These are phyloP conservation scores for Poa pratensis DNA, from an alignment of 176 grass and related monocot genomes.

Conservation along the genomic window DNA sequence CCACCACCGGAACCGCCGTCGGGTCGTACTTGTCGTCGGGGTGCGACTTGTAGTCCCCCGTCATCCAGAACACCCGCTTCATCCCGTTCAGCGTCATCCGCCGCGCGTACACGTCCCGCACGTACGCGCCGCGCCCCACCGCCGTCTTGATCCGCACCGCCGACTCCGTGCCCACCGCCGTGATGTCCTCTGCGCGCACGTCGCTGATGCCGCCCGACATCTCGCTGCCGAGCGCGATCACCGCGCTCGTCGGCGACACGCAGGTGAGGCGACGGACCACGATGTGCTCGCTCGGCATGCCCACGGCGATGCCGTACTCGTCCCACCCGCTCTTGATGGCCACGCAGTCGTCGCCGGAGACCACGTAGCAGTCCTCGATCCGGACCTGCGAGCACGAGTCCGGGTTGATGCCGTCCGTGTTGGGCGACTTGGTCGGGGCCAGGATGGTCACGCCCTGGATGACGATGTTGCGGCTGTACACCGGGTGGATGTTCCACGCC, in stretches of 20 bases:
- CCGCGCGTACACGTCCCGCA: slow-evolving; percentile 69
- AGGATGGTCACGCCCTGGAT: slow-evolving; percentile 80
- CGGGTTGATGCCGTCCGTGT: slow-evolving; percentile 97
- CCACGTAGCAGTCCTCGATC: slow-evolving; percentile 97
- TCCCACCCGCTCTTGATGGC: slow-evolving; percentile 98
- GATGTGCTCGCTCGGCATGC: slow-evolving; percentile 93
- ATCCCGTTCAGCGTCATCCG: slow-evolving; percentile 65
- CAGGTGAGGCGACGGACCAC: slow-evolving; percentile 68
- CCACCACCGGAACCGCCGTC: slow-evolving; percentile 71
- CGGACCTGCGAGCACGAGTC: slow-evolving; percentile 87
- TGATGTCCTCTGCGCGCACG: slow-evolving; percentile 86
- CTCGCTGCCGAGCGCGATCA: slow-evolving; percentile 93
- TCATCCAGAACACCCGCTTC: slow-evolving; percentile 98
- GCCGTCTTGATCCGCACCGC: slow-evolving; percentile 94
- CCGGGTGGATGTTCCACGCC: slow-evolving; percentile 91
- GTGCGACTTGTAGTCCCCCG: slow-evolving; percentile 83
- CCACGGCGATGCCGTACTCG: slow-evolving; percentile 86
- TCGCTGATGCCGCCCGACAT: slow-evolving; percentile 95
- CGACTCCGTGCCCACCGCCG: slow-evolving; percentile 75
- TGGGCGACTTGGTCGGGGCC: slow-evolving; percentile 72
- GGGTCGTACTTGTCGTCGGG: slow-evolving; percentile 75
- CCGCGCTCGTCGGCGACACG: slow-evolving; percentile 84
- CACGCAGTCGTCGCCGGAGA: slow-evolving; percentile 96
- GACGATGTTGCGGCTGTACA: slow-evolving; percentile 90
- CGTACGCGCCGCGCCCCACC: slow-evolving; percentile 65